Percentiles rank a stretch among this genome's conserved stretches.
These are phyloP conservation scores for Picea glauca DNA, from an alignment of 75 land plant species.

Conservation along the genomic window DNA sequence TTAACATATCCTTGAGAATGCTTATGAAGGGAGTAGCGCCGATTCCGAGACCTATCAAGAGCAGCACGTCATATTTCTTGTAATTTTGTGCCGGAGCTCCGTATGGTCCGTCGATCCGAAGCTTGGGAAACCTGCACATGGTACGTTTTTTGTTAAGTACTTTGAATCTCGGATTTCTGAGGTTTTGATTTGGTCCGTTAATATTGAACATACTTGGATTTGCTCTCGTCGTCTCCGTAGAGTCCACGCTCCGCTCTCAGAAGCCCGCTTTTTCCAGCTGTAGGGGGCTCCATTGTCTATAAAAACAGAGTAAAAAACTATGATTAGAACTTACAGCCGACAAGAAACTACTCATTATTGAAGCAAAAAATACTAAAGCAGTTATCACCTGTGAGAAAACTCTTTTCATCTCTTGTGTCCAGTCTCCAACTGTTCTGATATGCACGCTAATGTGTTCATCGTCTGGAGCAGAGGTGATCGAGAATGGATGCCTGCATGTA, in stretches of 20 bases:
- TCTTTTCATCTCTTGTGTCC: slow-evolving; percentile 37
- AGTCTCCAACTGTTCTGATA: slow-evolving; percentile 54
- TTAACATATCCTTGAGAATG: slow-evolving; percentile 49
- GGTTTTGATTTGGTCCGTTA: neutral
- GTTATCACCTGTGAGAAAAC: slow-evolving; percentile 35
- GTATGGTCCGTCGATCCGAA: slow-evolving; percentile 62
- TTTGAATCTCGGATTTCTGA: neutral
- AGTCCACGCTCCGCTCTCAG: slow-evolving; percentile 47
- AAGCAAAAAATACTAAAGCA: neutral
- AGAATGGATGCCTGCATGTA: slow-evolving; percentile 55
- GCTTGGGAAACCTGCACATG: slow-evolving; percentile 37
- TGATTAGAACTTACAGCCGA: neutral
- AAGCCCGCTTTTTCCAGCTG: slow-evolving; percentile 60
- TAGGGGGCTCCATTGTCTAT: slow-evolving; percentile 52
- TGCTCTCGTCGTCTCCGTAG: neutral
- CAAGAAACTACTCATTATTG: too few relatives aligned
- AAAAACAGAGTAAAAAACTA: neutral
- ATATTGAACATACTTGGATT: neutral
- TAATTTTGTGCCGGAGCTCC: slow-evolving; percentile 76
- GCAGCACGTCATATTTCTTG: slow-evolving; percentile 52
- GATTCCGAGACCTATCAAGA: slow-evolving; percentile 62
- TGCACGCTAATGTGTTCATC: slow-evolving; percentile 62
- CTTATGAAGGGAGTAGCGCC: slow-evolving; percentile 73
- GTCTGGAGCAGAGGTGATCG: slow-evolving; percentile 63
- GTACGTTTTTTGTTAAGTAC: neutral